Conservation (phyloP, 768 basidiomycete genomes). For the Mrakia blollopis region DNA sequence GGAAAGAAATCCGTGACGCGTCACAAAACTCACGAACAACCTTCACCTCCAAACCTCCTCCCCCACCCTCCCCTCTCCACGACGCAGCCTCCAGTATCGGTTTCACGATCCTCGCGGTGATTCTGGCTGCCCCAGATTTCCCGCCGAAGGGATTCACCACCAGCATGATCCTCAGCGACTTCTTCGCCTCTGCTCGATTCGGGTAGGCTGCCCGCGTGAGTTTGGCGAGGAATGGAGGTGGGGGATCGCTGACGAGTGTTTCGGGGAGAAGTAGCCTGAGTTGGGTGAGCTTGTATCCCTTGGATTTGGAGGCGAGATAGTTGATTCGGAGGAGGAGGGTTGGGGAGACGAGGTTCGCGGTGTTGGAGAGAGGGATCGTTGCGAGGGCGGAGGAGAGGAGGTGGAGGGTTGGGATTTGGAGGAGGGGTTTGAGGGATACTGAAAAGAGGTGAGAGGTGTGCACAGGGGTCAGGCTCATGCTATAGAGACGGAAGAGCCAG, state of each 20-base stretch:
- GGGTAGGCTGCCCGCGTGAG: neutral
- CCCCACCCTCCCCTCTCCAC: neutral
- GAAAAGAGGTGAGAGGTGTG: neutral
- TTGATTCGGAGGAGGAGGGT: conserved; percentile 16
- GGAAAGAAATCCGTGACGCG: no score
- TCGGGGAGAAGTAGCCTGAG: neutral
- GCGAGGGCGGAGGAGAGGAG: conserved; percentile 21
- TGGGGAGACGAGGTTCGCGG: neutral
- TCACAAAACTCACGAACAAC: conserved; percentile 41
- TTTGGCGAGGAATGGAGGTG: conserved; percentile 4
- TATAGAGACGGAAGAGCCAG: neutral
- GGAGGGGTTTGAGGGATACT: conserved; percentile 10
- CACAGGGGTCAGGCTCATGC: neutral
- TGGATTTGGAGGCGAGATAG: neutral
- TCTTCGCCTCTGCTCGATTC: neutral
- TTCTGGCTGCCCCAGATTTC: conserved; percentile 41
- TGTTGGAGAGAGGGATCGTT: neutral
- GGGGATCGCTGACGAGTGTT: no score
- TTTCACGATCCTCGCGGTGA: conserved; percentile 39
- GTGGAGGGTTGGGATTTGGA: conserved; percentile 15
- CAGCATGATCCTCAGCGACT: conserved; percentile 36
- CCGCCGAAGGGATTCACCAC: conserved; percentile 45
- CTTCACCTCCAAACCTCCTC: conserved; percentile 31
- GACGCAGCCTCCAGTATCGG: conserved; percentile 42
- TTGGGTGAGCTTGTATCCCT: neutral